Base-by-base conservation (phyloP, 805 yeast genomes). In the Hanseniaspora nectarophila region DNA sequence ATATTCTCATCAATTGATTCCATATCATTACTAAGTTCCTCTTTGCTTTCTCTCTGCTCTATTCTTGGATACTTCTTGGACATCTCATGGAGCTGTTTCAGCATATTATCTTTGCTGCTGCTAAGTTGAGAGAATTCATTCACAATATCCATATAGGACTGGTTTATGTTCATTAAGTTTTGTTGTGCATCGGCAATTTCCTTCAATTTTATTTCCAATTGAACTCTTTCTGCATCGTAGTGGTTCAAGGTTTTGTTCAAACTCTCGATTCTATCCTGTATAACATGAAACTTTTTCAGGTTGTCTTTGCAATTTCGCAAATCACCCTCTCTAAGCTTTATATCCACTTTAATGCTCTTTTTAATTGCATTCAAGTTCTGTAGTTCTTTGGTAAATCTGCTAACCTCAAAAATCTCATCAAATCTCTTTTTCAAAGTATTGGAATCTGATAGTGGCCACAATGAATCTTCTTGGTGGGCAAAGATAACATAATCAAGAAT, bases 401-500 rank as follows among this genome's bases (percentile, higher is more conserved):
- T 77, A 0, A 97, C 96, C 66, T 92, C 97, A 61, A 92, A 92
- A 8, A 92, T 90, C 65, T 92, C 98, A 65, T 92, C 98, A 60
- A 92, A 94, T 50, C 90, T 76, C 67, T 89, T 89, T 67, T 92
- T 94, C 63, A 92, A 73, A 12, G 75, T 75, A 2, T 95, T 74
- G 1, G 98, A 94, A 65, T 92, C 99, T 58, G 89, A 78, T 45
- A 92, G 71, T 1, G 99, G 99, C 99, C 99, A 92, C 28, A 87
- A 67, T 59, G 90, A 81, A 55, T 92, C 99, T 61, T 92, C 99
- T 64, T 92, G 99, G 62, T 92, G 99, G 61, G 98, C 90, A 67
- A 92, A 92, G 1, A 90, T 81, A 39, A 92, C 98, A 63, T 87
- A 86, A 58, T 90, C 95, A 48, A 92, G 68, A 51, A 92, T 78